phyloP scores from a whole-genome alignment of 2,329 filamentous ascomycete species.

The Xylariales sp. region DNA sequence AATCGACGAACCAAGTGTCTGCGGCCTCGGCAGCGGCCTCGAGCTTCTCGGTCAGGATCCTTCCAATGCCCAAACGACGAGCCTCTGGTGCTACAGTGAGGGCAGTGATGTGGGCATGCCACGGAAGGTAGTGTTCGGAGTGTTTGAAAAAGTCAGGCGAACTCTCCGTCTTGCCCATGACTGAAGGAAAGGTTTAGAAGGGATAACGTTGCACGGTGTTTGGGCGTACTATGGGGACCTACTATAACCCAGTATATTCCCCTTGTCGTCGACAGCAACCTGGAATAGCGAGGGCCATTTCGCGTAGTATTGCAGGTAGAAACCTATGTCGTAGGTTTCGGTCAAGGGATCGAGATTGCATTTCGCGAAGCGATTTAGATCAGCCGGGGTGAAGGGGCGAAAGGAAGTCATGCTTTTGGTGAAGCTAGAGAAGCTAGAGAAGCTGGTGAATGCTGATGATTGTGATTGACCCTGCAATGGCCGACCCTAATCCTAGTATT shows the following conservation, averaged over 20 bases:
- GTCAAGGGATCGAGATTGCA: constrained; percentile 97
- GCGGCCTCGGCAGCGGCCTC: constrained; percentile 85
- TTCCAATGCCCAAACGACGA: constrained; percentile 87
- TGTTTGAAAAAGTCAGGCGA: constrained; percentile 79
- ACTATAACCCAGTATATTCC: constrained; percentile 97
- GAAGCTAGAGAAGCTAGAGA: no score
- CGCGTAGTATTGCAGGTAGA: constrained; percentile 95
- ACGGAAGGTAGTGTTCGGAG: constrained; percentile 95
- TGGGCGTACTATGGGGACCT: constrained; percentile 51
- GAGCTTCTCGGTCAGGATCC: constrained; percentile 81
- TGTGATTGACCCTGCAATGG: background rate
- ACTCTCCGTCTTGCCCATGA: constrained; percentile 96
- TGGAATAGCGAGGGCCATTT: constrained; percentile 97
- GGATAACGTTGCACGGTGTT: constrained; percentile 1
- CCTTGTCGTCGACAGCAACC: constrained; percentile 85
- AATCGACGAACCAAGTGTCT: constrained; percentile 92
- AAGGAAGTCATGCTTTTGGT: constrained; percentile 77
- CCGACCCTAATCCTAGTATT: background rate
- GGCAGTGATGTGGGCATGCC: constrained; percentile 98
- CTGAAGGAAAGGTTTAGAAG: constrained; percentile 59
- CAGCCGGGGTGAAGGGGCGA: constrained; percentile 83
- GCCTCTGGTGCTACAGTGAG: constrained; percentile 90
- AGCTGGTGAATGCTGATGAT: no score
- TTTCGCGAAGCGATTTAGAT: constrained; percentile 89
- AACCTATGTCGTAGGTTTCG: constrained; percentile 96